These are phyloP conservation scores for Aspergillus fumigatus DNA, from an alignment of 2,329 filamentous ascomycete genomes.

Conservation along the genomic window DNA sequence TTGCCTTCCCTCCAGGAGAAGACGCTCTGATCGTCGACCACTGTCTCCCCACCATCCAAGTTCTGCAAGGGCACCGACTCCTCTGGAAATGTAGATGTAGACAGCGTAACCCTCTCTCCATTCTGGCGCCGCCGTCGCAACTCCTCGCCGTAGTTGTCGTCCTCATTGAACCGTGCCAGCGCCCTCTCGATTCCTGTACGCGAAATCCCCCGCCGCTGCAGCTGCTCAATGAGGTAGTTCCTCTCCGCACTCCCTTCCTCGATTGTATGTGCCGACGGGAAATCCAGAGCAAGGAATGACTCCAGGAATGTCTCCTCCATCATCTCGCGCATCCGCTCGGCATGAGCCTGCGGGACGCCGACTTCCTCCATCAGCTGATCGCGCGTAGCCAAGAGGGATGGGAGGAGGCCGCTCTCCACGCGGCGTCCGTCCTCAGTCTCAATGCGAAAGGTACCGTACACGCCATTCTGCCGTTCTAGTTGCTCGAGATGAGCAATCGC, in stretches of 20 bases:
- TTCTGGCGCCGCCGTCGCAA: conserved; percentile 35
- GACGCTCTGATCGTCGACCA: conserved; percentile 40
- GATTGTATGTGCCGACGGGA: conserved; percentile 33
- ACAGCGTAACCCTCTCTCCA: conserved; percentile 35
- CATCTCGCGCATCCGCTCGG: conserved; percentile 39
- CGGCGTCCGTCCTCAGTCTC: conserved; percentile 39
- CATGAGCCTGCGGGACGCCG: conserved; percentile 34
- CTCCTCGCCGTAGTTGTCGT: conserved; percentile 37
- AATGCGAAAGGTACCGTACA: conserved; percentile 41
- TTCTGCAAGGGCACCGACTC: conserved; percentile 20
- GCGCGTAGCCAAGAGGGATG: conserved; percentile 38
- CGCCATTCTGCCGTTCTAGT: conserved; percentile 37
- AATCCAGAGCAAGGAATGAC: conserved; percentile 40
- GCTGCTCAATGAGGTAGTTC: conserved; percentile 34
- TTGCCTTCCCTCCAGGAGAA: conserved; percentile 43
- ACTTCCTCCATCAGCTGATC: conserved; percentile 41
- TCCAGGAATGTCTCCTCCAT: conserved; percentile 43
- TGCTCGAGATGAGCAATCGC: conserved; percentile 38
- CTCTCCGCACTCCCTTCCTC: conserved; percentile 30
- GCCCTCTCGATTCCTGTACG: conserved; percentile 34
- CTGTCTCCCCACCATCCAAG: conserved; percentile 32
- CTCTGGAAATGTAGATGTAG: conserved; percentile 29
- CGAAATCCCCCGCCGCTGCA: conserved; percentile 38
- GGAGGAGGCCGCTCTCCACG: conserved; percentile 40
- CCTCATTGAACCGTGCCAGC: conserved; percentile 35